phyloP scores from a whole-genome alignment of 768 basidiomycete species.

The Tylopilus balloui region DNA sequence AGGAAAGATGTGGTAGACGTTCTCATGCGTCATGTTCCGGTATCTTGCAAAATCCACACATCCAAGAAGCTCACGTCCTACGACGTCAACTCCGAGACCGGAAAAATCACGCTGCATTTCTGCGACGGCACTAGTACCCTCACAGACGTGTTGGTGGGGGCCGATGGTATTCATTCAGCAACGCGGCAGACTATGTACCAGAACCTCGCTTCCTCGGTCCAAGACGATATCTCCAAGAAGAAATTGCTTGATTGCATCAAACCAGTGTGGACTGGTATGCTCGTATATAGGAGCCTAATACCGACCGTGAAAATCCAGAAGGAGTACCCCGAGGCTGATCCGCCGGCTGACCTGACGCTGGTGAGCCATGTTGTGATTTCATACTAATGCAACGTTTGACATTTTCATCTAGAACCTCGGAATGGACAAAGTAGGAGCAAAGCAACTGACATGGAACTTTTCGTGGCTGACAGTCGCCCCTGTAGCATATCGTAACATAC shows the following conservation, averaged over 20 bases:
- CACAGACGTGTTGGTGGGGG: conserved; percentile 40
- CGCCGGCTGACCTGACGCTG: conserved; percentile 24
- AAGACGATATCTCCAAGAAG: conserved; percentile 4
- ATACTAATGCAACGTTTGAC: background rate
- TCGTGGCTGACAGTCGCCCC: background rate
- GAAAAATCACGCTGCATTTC: conserved; percentile 33
- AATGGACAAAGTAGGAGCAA: conserved; percentile 10
- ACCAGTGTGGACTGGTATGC: conserved; percentile 37
- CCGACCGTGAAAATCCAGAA: conserved; percentile 26
- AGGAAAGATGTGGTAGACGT: conserved; percentile 35
- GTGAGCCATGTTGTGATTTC: background rate
- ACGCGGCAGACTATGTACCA: conserved; percentile 27
- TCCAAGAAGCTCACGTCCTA: conserved; percentile 34
- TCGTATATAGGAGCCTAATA: conserved; percentile 37
- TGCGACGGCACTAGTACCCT: conserved; percentile 32
- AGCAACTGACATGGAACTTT: background rate
- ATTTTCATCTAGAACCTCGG: conserved; percentile 20
- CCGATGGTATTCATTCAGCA: conserved; percentile 41
- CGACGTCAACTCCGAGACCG: conserved; percentile 15
- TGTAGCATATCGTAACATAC: conserved; percentile 38
- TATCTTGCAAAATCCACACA: conserved; percentile 29
- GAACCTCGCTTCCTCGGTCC: conserved; percentile 6
- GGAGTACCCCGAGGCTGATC: conserved; percentile 31
- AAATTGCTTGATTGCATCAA: conserved; percentile 22
- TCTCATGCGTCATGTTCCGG: conserved; percentile 28